Conservation (phyloP, 2,329 filamentous ascomycete species). For the Cordyceps tenuipes region DNA sequence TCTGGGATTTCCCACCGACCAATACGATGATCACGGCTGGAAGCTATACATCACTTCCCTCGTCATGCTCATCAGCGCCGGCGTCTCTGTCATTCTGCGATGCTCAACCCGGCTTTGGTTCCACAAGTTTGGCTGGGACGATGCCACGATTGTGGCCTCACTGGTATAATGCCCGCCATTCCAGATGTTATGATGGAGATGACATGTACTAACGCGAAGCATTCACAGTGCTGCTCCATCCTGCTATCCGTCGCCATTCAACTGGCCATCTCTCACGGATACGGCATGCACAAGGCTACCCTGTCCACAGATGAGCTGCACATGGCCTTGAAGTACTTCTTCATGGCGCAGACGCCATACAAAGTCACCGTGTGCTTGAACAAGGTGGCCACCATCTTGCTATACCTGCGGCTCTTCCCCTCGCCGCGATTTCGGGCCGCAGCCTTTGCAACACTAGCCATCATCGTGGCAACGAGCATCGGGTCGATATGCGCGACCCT, state of each 20-base stretch:
- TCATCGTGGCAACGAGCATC: slow-evolving; percentile 34
- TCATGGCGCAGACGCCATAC: slow-evolving; percentile 39
- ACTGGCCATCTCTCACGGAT: slow-evolving; percentile 28
- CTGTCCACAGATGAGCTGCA: slow-evolving; percentile 21
- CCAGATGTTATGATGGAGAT: not conserved
- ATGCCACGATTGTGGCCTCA: slow-evolving; percentile 29
- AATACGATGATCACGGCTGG: slow-evolving; percentile 26
- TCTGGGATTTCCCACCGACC: slow-evolving; percentile 22
- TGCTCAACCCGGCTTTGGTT: slow-evolving; percentile 26
- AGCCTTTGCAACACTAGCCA: slow-evolving; percentile 28
- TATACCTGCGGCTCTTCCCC: slow-evolving; percentile 43
- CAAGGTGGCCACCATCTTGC: slow-evolving; percentile 40
- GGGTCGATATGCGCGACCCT: slow-evolving; percentile 34
- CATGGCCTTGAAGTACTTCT: slow-evolving; percentile 30
- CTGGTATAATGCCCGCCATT: slow-evolving; percentile 18
- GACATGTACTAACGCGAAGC: not conserved
- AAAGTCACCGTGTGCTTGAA: slow-evolving; percentile 41
- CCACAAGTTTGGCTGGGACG: slow-evolving; percentile 29
- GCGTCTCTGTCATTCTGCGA: slow-evolving; percentile 26
- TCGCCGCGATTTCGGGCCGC: slow-evolving; percentile 31
- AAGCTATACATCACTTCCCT: slow-evolving; percentile 25
- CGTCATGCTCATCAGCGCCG: slow-evolving; percentile 29
- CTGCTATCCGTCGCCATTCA: slow-evolving; percentile 26
- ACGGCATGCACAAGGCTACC: slow-evolving; percentile 30
- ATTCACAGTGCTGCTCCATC: slow-evolving; percentile 22